Evolutionary conservation across 495 filamentous ascomycete genomes (phyloP).

Genomic region (Aspergillus heteromorphus): DNA sequence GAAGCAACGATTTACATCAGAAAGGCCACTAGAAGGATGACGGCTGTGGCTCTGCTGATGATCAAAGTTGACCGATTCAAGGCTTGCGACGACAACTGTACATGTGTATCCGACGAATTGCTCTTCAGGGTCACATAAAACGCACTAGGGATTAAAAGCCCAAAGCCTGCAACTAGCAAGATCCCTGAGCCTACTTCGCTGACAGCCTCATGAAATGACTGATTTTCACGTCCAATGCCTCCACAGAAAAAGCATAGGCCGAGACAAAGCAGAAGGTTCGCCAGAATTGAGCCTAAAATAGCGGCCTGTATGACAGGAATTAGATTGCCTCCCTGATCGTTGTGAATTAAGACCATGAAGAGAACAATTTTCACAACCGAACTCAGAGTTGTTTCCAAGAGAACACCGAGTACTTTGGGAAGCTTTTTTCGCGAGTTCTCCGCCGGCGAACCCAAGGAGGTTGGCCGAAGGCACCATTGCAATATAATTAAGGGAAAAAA

Average conservation of each 20-base stretch:
- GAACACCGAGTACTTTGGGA: slow-evolving; percentile 68
- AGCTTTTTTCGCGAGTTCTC: slow-evolving; percentile 76
- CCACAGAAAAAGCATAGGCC: slow-evolving; percentile 75
- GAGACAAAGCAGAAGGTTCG: slow-evolving; percentile 70
- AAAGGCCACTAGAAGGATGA: slow-evolving; percentile 78
- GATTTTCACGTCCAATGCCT: slow-evolving; percentile 59
- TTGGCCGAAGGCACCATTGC: slow-evolving; percentile 89
- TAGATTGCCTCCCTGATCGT: slow-evolving; percentile 36
- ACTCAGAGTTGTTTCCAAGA: slow-evolving; percentile 71
- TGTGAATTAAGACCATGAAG: slow-evolving; percentile 63
- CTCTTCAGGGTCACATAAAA: slow-evolving; percentile 59
- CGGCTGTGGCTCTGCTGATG: slow-evolving; percentile 69
- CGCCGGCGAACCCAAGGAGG: slow-evolving; percentile 76
- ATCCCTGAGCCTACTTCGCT: slow-evolving; percentile 78
- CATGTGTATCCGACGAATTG: slow-evolving; percentile 24
- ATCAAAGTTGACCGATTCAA: slow-evolving; percentile 49
- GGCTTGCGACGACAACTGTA: slow-evolving; percentile 23
- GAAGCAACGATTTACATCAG: slow-evolving; percentile 33
- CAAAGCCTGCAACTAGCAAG: slow-evolving; percentile 76
- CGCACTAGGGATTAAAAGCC: slow-evolving; percentile 75
- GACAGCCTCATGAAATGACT: slow-evolving; percentile 68
- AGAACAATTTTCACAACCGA: slow-evolving; percentile 78
- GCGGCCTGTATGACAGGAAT: slow-evolving; percentile 76
- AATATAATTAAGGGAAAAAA: slow-evolving; percentile 68
- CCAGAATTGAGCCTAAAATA: slow-evolving; percentile 74